Conservation (phyloP, 2,329 filamentous ascomycete genomes). For the Gnomoniopsis sp. region DNA sequence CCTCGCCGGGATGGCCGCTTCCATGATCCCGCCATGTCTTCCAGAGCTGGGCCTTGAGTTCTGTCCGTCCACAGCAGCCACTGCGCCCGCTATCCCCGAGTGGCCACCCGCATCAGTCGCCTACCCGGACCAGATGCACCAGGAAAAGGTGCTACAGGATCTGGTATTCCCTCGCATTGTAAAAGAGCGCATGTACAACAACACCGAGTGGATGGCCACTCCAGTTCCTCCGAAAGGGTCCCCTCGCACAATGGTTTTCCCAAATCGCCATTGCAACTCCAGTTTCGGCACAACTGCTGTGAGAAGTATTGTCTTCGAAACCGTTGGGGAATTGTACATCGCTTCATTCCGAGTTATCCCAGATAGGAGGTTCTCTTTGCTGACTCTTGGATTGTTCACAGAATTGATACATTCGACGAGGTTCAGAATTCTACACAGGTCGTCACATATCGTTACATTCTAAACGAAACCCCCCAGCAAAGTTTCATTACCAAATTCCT, state of each 20-base stretch:
- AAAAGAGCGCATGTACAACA: background rate
- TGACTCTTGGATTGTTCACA: background rate
- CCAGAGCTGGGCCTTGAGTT: background rate
- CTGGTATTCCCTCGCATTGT: background rate
- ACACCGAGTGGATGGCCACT: no score
- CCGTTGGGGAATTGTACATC: background rate
- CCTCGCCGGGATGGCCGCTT: background rate
- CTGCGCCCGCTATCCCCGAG: background rate
- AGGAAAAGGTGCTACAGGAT: background rate
- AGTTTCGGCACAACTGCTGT: background rate
- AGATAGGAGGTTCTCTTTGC: background rate
- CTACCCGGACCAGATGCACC: background rate
- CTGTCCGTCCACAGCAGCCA: background rate
- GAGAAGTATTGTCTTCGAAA: background rate
- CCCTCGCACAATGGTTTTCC: background rate
- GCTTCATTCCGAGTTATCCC: background rate
- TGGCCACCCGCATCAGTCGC: background rate
- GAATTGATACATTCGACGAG: background rate
- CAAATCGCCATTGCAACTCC: background rate
- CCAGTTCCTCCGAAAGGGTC: no score
- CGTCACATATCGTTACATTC: background rate
- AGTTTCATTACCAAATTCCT: background rate
- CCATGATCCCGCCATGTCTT: constrained; percentile 2
- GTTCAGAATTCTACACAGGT: background rate
- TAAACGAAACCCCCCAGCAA: constrained; percentile 1